Percentiles rank a stretch among this genome's conserved stretches.
These are phyloP conservation scores for Pelargonium cotyledonis DNA, from an alignment of 441 rosid species.

Conservation along the genomic window DNA sequence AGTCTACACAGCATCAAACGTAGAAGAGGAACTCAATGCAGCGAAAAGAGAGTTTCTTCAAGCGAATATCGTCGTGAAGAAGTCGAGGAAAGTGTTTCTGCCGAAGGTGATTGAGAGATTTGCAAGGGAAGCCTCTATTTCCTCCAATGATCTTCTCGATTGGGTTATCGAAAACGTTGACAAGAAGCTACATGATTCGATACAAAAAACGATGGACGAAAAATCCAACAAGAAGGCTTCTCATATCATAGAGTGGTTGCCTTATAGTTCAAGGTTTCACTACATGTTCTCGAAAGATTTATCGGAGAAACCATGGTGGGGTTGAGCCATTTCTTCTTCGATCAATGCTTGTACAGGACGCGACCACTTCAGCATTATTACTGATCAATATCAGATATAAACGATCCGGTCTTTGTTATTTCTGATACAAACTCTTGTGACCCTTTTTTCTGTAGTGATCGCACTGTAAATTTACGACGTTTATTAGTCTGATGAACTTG, in stretches of 20 bases:
- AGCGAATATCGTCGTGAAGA: constrained; percentile 48
- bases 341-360: constrained; percentile 5
- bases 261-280: constrained; percentile 65
- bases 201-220: constrained; percentile 45
- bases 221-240: constrained; percentile 50
- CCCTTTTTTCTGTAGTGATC: not conserved
- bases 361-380: not conserved
- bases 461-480: not conserved
- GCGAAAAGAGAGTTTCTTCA: constrained; percentile 68
- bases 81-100: constrained; percentile 55
- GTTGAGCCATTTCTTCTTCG: constrained; percentile 20
- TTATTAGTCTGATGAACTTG: not conserved
- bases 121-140: constrained; percentile 55
- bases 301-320: constrained; percentile 58
- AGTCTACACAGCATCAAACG: constrained; percentile 55
- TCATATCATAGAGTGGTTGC: constrained; percentile 62
- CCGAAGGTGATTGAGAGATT: constrained; percentile 66
- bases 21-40: constrained; percentile 55
- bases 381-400: not conserved
- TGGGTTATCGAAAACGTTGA: constrained; percentile 56
- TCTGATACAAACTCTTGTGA: not conserved
- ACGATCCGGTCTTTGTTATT: not conserved
- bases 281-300: constrained; percentile 65
- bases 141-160: constrained; percentile 48
- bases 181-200: constrained; percentile 48